Base-by-base conservation (phyloP, 257 asterid species). In the Echium plantagineum region DNA sequence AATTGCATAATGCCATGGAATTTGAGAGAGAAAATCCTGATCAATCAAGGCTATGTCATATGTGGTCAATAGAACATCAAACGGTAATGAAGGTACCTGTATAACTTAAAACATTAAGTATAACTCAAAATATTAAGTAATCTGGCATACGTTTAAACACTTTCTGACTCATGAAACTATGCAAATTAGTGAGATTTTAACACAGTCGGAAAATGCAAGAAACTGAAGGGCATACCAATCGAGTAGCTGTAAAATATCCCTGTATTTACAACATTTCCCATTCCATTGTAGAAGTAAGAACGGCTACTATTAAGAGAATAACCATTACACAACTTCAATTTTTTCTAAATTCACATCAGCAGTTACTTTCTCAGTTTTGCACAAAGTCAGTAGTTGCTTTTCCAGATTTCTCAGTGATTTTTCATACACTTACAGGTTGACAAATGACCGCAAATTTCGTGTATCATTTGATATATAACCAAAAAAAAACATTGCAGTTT, bases 1-100 rank as follows among this genome's bases (percentile, higher is more conserved):
- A 70, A 90, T 71, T 64, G 86, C 81, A 74, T 83, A 85, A 74
- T 78, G 81, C 98, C 98, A 91, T 19, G 85, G 79, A 73, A 85
- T 71, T 65, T 91, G 98, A 30, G 87, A 81, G n/a, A 90, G 96
- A 65, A 90, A 90, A 68, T 90, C 91, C 72, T 83, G 85, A 81
- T 91, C 96, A 60, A 87, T 76, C 77, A 91, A 63, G 38, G 90
- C 85, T 65, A 85, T 83, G 77, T 91, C 95, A 63, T 85, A 91
- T 52, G 98, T 87, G 49, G 98, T 85, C 83, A 91, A 67, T 16
- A 91, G 78, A 76, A 87, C 84, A 74, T 91, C 96, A 63, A 83
- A 85, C 42, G 96, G 78, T 57, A 88, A 71, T 73, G 84, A 61
- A 46, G 74, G 78, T 42, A 67, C 87, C 98, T 87, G 83, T 46